Conservation (phyloP, 768 basidiomycete genomes). For the Serendipita sp. region DNA sequence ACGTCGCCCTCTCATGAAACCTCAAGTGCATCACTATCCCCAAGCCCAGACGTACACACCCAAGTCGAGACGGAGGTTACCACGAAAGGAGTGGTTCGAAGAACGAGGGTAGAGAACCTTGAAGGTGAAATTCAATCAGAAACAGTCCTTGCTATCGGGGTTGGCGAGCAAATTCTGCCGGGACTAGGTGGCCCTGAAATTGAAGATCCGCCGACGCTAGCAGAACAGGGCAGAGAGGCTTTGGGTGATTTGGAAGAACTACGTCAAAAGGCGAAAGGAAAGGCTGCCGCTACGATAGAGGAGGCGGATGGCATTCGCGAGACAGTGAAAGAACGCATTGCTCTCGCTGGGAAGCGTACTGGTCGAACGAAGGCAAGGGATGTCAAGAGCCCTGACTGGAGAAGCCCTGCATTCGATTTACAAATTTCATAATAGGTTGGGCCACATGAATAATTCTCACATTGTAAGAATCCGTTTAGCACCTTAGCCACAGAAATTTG, state of each 20-base stretch:
- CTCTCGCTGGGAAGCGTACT: constrained; percentile 5
- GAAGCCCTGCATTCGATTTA: constrained; percentile 37
- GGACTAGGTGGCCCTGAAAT: constrained; percentile 15
- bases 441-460: not conserved
- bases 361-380: constrained; percentile 4
- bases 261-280: not conserved
- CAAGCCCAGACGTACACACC: not conserved
- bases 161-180: constrained; percentile 17
- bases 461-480: too few species aligned
- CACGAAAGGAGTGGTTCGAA: constrained; percentile 14
- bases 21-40: not conserved
- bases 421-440: constrained; percentile 13
- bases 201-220: not conserved
- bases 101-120: constrained; percentile 11
- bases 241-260: not conserved
- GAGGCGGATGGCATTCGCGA: constrained; percentile 7
- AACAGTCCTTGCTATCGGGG: constrained; percentile 15
- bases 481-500: too few species aligned
- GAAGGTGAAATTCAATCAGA: constrained; percentile 5
- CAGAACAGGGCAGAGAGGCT: not conserved
- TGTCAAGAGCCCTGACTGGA: constrained; percentile 20
- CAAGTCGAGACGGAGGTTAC: constrained; percentile 12
- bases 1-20: not conserved
- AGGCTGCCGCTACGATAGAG: constrained; percentile 7
- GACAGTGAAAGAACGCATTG: constrained; percentile 7